Conservation (phyloP, 2,329 filamentous ascomycete species). For the Fusarium neocosmosporiellum region DNA sequence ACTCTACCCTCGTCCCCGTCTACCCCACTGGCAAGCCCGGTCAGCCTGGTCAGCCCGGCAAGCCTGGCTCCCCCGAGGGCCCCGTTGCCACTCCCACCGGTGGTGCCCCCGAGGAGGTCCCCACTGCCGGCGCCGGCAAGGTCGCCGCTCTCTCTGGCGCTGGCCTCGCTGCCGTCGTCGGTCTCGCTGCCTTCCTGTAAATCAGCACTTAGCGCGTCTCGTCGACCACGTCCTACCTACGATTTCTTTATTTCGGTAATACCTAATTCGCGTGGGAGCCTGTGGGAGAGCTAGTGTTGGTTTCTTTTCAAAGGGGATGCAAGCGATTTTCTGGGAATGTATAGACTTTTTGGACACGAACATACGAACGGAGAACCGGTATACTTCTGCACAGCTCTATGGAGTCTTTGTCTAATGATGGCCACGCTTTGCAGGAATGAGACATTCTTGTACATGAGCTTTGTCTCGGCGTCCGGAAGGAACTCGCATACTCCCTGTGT, state of each 20-base stretch:
- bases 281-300: conserved; percentile 46
- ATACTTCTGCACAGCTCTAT: conserved; percentile 46
- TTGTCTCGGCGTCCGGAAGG: conserved; percentile 45
- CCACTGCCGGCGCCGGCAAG: conserved; percentile 68
- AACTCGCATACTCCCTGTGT: conserved; percentile 40
- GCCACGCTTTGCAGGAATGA: conserved; percentile 46
- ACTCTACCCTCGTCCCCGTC: conserved; percentile 46
- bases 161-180: conserved; percentile 69
- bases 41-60: conserved; percentile 12
- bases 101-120: conserved; percentile 51
- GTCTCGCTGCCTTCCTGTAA: conserved; percentile 70
- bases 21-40: conserved; percentile 32
- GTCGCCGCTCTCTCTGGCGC: conserved; percentile 67
- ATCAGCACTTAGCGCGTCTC: conserved; percentile 52
- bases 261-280: conserved; percentile 51
- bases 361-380: conserved; percentile 50
- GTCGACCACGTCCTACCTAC: conserved; percentile 52
- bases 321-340: conserved; percentile 46
- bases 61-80: conserved; percentile 5
- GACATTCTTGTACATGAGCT: conserved; percentile 45
- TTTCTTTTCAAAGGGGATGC: conserved; percentile 41
- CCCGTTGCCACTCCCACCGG: conserved; percentile 44
- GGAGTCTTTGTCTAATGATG: conserved; percentile 47
- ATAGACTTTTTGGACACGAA: conserved; percentile 52
- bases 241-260: conserved; percentile 56